Evolutionary conservation across 148 eudicot species (phyloP), one percentile per base, ranked within the genome.

Genomic region (Nepenthes gracilis): DNA sequence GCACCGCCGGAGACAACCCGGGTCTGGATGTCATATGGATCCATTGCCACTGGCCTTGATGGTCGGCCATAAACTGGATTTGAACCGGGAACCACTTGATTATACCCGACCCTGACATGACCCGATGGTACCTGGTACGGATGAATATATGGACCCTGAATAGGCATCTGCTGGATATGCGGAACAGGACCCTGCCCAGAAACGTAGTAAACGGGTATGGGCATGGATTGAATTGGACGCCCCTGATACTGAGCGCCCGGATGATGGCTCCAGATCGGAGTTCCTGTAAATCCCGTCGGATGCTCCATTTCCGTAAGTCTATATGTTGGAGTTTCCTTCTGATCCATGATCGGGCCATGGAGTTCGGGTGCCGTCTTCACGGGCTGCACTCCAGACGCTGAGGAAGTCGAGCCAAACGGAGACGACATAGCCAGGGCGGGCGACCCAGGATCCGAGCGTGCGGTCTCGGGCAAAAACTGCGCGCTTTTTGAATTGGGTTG

Each of bases 391-490:
- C 34, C 12, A 3, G 70, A 45, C 0, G 83, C 63, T 2, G 84
- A 82, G 0, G 97, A 85, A 1, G 85, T 65, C 0, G 97, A 91
- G 56, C 86, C 77, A 40, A 76, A 91, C 0, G 87, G 85, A 36
- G 74, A 68, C 0, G 78, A 64, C 2, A 57, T 34, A 4, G 60
- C 54, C 32, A 76, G 81, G 13, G 79, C 81, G 2, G 97, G 97
- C 0, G 96, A 92, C 2, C 85, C 88, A 1, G 98, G 88, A 49
- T 78, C 94, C 38, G 94, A 83, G 6, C 80, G 70, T 0, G 65
- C 64, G 12, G 35, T 72, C 4, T 87, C 96, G 7, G 71, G 48
- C 40, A 78, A 47, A 12, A 63, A 63, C 32, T 15, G 60, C 58
- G 81, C 72, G 64, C 52, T 70, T 62, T 69, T 68, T 63, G 71